Conservation (phyloP, 192 early-diverging fungal species). For the Rhizophagus prolifer region DNA sequence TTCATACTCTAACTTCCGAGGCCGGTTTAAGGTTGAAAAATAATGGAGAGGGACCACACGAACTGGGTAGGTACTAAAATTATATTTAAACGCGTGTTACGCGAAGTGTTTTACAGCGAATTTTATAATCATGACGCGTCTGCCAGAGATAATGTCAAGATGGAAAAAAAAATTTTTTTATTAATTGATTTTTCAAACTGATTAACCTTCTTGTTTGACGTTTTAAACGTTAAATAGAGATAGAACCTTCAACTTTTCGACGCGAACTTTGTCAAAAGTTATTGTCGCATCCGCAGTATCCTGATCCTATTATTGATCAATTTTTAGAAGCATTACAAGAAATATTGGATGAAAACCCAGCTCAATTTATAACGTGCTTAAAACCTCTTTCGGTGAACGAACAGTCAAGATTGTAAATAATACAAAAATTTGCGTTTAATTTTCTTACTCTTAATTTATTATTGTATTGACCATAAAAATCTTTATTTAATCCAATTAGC, state of each 20-base stretch:
- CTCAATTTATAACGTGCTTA: slow-evolving; percentile 32
- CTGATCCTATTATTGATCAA: slow-evolving; percentile 11
- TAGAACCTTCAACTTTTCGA: slow-evolving; percentile 26
- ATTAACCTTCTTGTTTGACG: not conserved
- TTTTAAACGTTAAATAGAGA: slow-evolving; percentile 1
- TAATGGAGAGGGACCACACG: not conserved
- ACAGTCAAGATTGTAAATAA: not conserved
- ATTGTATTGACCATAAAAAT: not conserved
- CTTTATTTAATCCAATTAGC: not conserved
- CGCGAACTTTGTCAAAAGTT: slow-evolving; percentile 20
- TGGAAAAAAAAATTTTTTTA: not conserved
- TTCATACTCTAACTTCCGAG: not conserved
- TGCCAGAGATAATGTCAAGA: too few species aligned
- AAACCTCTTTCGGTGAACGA: slow-evolving; percentile 17
- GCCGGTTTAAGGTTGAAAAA: slow-evolving; percentile 12
- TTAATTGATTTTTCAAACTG: too few species aligned
- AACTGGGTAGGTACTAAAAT: not conserved
- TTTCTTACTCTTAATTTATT: not conserved
- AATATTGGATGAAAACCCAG: slow-evolving; percentile 30
- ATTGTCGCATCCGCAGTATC: slow-evolving; percentile 15
- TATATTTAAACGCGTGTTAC: not conserved
- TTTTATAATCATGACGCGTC: not conserved
- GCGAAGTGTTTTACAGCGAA: too few species aligned
- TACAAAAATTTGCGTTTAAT: not conserved
- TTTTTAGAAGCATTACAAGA: slow-evolving; percentile 41